These are phyloP conservation scores for Beauveria brongniartii DNA, from an alignment of 2,329 filamentous ascomycete genomes.

Conservation along the genomic window DNA sequence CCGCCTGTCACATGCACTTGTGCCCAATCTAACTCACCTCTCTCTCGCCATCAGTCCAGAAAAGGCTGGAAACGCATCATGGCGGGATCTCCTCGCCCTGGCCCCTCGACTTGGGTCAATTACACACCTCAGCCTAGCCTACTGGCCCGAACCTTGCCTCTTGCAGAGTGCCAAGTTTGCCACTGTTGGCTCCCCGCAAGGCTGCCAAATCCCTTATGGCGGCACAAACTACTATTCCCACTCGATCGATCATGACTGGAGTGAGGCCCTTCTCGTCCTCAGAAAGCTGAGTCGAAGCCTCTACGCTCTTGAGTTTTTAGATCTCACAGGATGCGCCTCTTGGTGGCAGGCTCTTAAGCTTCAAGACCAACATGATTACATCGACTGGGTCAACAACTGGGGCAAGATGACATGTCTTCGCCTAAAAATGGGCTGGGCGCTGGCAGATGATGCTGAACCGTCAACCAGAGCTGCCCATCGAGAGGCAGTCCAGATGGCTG, in stretches of 20 bases:
- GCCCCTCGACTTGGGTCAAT: slow-evolving; percentile 43
- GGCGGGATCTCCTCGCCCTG: slow-evolving; percentile 50
- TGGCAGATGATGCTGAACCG: slow-evolving; percentile 25
- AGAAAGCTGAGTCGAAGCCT: slow-evolving; percentile 44
- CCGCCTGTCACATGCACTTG: slow-evolving; percentile 28
- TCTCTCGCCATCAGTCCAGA: slow-evolving; percentile 44
- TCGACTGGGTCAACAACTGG: slow-evolving; percentile 49
- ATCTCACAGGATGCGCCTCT: slow-evolving; percentile 49
- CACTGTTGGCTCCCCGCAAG: slow-evolving; percentile 37
- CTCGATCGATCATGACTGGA: slow-evolving; percentile 49
- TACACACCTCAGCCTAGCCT: slow-evolving; percentile 53
- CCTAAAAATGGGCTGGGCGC: slow-evolving; percentile 36
- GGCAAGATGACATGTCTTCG: slow-evolving; percentile 41
- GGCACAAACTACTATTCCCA: slow-evolving; percentile 52
- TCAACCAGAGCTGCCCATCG: slow-evolving; percentile 26
- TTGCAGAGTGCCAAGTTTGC: slow-evolving; percentile 45
- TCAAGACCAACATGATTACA: slow-evolving; percentile 34
- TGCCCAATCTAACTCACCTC: slow-evolving; percentile 53
- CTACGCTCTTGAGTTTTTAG: slow-evolving; percentile 52
- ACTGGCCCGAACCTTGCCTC: slow-evolving; percentile 54
- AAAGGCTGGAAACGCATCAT: slow-evolving; percentile 34
- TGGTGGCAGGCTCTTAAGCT: slow-evolving; percentile 45
- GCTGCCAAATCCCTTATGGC: slow-evolving; percentile 40
- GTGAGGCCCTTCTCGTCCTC: slow-evolving; percentile 48
- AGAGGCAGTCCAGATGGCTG: slow-evolving; percentile 31